phyloP scores from a whole-genome alignment of 2,329 filamentous ascomycete genomes.

The Paracoccidioides brasiliensis region DNA sequence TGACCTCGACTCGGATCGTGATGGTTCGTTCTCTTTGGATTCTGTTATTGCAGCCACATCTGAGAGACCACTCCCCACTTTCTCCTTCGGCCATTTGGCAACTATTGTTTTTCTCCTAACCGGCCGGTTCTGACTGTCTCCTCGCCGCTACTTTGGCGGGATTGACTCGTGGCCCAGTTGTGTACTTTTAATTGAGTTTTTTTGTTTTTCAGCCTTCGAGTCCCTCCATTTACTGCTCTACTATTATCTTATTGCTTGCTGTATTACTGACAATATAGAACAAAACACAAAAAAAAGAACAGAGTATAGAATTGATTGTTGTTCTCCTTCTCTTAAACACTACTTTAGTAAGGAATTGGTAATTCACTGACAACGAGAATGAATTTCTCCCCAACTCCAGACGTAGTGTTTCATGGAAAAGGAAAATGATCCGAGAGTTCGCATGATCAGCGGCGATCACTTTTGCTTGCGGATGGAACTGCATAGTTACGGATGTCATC shows the following conservation, averaged over 20 bases:
- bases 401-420: too few relatives aligned
- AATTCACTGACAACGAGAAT: too few relatives aligned
- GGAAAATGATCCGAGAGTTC: too few relatives aligned
- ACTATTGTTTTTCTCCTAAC: constrained; percentile 9
- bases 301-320: not conserved
- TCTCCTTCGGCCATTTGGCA: constrained; percentile 5
- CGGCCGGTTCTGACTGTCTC: constrained; percentile 41
- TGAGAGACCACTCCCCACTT: not conserved
- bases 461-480: too few relatives aligned
- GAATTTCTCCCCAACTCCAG: too few relatives aligned
- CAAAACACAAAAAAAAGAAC: not conserved
- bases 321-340: not conserved
- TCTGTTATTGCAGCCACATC: too few relatives aligned
- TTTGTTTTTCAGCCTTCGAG: constrained; percentile 2
- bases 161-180: constrained; percentile 38
- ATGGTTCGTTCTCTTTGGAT: not conserved
- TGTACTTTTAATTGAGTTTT: constrained; percentile 6
- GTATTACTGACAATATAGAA: not conserved
- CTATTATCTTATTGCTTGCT: not conserved
- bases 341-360: too few relatives aligned
- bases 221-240: not conserved
- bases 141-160: constrained; percentile 18
- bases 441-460: too few relatives aligned
- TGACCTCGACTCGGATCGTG: not conserved
- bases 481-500: too few relatives aligned